Evolutionary conservation across 2,329 filamentous ascomycete species (phyloP), one percentile per base, ranked within the genome.

Genomic region (Thermothelomyces thermophilus): DNA sequence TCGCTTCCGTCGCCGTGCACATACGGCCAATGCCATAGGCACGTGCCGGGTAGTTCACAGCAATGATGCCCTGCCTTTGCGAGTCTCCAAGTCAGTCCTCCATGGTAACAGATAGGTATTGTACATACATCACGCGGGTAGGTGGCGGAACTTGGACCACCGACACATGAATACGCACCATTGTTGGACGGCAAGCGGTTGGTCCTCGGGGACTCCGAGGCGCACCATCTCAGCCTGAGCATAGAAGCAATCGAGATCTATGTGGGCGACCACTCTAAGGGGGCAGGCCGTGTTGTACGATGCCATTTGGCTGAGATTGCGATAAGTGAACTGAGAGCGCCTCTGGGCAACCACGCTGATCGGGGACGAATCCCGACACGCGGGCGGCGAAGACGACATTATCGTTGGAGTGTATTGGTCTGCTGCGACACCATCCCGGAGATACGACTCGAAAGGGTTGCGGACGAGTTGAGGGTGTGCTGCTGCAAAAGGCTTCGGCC

Each of bases 191-290:
- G 90, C 93, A 20, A 98, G 77, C 9, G 93, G 93, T 57, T 83
- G 79, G 50, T 89, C 80, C 54, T 87, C 83, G 13, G 84, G 73
- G 10, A 87, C 72, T 11, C 83, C 83, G 39, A 97, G 75, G 7
- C 93, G 82, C 9, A 95, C 83, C 78, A 90, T 94, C 70, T 98
- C 93, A 64, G 90, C 96, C 72, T 98, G 93, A 3, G 87, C 86
- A 66, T 98, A 98, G 69, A 98, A 98, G 34, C 91, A 91, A 77
- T 98, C 93, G 52, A 98, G 82, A 63, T 98, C 93, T 56, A 97
- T 82, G 66, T 96, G 90, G 6, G 89, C 88, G 59, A 96, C 82
- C 24, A 94, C 86, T 40, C 93, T 83, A 31, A 98, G 75, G 1
- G 91, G 91, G 44, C 82, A 89, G 8, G 82, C 80, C 0, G 83